Conservation (phyloP, 139 green algal genomes). For the Ettlia oleoabundans region DNA sequence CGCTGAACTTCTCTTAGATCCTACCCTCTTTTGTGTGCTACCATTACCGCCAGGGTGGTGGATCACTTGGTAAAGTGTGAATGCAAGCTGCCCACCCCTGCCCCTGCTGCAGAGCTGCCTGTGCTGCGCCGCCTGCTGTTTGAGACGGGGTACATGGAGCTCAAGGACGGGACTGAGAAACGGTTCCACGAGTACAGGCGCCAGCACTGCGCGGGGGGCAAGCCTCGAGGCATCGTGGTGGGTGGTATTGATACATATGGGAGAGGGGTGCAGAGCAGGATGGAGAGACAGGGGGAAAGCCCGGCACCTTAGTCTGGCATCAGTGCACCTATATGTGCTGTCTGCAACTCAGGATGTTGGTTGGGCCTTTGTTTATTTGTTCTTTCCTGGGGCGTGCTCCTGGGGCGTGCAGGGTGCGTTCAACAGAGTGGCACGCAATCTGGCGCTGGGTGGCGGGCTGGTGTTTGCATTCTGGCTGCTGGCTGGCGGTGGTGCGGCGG, state of each 20-base stretch:
- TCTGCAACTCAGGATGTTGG: too few species aligned
- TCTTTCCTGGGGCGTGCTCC: too few species aligned
- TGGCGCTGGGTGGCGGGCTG: neutral
- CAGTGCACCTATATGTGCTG: too few species aligned
- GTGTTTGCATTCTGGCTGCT: constrained; percentile 17
- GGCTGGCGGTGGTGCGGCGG: neutral
- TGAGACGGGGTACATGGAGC: constrained; percentile 47
- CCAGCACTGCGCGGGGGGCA: neutral
- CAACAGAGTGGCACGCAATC: neutral
- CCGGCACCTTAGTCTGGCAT: too few species aligned
- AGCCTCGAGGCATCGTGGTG: neutral
- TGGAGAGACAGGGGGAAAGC: too few species aligned
- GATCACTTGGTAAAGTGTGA: too few species aligned
- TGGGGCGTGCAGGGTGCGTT: constrained; percentile 8
- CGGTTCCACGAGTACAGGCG: constrained; percentile 53
- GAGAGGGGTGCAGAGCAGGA: too few species aligned
- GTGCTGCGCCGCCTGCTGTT: constrained; percentile 57
- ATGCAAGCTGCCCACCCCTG: too few species aligned
- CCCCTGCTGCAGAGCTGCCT: constrained; percentile 39
- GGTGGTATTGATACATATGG: neutral
- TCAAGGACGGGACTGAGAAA: constrained; percentile 49
- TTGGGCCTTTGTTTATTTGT: too few species aligned
- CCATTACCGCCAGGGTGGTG: too few species aligned
- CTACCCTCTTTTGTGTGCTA: too few species aligned
- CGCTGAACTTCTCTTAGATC: too few species aligned